Evolutionary conservation across 2,329 filamentous ascomycete genomes (phyloP), one percentile per base, ranked within the genome.

Genomic region (Cladosporium sp.): DNA sequence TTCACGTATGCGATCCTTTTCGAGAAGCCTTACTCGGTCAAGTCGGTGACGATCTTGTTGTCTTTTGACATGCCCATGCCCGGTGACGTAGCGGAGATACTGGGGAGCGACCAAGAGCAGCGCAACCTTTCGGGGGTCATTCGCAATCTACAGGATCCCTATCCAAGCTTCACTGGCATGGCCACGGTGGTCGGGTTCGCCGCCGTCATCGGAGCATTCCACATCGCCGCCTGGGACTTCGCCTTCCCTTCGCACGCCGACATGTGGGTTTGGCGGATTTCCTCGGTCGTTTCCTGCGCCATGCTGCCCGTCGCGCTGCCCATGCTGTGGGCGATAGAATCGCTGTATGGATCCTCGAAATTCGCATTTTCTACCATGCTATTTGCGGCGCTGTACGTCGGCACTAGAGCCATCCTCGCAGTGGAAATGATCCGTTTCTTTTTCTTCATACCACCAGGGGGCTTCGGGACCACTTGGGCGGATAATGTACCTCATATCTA

Each of bases 401-500:
- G n/a, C n/a, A n/a, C n/a, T n/a, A n/a, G n/a, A 28, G 16, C 28
- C 9, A 31, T 31, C 19, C 42, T 44, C 13, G 31, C 31, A 19
- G 42, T 31, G 10, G 42, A 44, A 19, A 44, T 44, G 42, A 11
- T 44, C 19, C 42, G 19, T 28, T 13, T 31, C 19, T 13, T 44
- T 8, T 22, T n/a, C 19, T 44, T 19, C 31, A 22, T 32, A 31
- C 42, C 42, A 19, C 42, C 42, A 3, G 42, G 14, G 13, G 42
- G 16, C 19, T 44, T 28, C 42, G 9, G 32, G 19, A 13, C 13
- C n/a, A 44, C 42, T 6, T 44, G 42, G 42, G 31, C 13, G n/a
- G 19, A 22, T 2, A 44, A n/a, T 28, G 42, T 44, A n/a, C 42
- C 42, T 3, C 42, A 44, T 22, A 4, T 79, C 78, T 2, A 80